Evolutionary conservation across 2,329 filamentous ascomycete genomes (phyloP).

Genomic region (Sporothrix curviconia): DNA sequence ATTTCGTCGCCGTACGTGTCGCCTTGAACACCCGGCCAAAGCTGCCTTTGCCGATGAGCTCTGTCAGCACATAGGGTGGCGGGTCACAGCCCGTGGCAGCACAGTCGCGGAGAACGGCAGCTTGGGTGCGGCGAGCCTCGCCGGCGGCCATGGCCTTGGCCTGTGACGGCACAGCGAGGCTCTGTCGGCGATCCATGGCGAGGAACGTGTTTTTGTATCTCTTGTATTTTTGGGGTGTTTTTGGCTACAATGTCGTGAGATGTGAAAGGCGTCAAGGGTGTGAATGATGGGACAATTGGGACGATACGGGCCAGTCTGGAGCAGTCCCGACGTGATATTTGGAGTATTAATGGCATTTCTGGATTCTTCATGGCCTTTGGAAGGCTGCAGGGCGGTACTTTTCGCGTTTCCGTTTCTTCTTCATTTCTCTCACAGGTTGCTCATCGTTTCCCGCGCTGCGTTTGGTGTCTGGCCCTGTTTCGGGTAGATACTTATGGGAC

Average conservation of each 20-base stretch:
- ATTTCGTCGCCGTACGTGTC: no score
- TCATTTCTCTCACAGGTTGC: no score
- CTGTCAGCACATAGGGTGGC: constrained; percentile 54
- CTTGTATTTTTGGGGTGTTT: no score
- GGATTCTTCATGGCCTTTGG: no score
- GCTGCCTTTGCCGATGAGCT: constrained; percentile 52
- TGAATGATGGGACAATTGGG: background rate
- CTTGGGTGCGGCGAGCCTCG: constrained; percentile 58
- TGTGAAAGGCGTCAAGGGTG: background rate
- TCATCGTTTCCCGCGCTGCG: background rate
- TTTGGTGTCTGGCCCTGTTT: background rate
- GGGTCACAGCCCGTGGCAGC: constrained; percentile 46
- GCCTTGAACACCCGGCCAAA: background rate
- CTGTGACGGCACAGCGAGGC: constrained; percentile 3
- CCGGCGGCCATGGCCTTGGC: constrained; percentile 43
- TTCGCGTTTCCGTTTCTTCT: background rate
- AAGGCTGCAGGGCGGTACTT: background rate
- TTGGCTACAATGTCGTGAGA: background rate
- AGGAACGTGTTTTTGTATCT: no score
- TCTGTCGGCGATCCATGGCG: background rate
- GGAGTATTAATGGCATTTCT: background rate
- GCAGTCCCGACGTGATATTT: background rate
- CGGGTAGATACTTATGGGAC: background rate
- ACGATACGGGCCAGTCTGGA: no score
- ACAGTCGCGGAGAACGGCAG: constrained; percentile 49